Conservation (phyloP, 768 basidiomycete species). For the Cyclocybe cylindracea region DNA sequence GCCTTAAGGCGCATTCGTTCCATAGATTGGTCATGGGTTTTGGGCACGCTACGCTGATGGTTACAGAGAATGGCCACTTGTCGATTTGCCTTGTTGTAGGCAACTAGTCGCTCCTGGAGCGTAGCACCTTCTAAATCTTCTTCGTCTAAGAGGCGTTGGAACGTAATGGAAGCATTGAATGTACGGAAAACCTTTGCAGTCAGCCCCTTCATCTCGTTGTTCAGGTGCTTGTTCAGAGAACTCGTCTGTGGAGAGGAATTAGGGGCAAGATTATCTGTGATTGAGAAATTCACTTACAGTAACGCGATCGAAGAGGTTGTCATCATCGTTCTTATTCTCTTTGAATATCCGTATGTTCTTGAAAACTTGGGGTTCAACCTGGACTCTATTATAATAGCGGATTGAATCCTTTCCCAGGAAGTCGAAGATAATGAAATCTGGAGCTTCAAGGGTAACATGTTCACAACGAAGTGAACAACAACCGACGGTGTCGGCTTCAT, state of each 20-base stretch:
- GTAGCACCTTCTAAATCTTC: slow-evolving; percentile 60
- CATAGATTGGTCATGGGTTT: slow-evolving; percentile 93
- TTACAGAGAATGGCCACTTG: slow-evolving; percentile 98
- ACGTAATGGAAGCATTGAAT: slow-evolving; percentile 96
- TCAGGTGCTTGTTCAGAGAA: slow-evolving; percentile 88
- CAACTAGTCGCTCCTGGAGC: slow-evolving; percentile 94
- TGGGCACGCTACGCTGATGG: slow-evolving; percentile 94
- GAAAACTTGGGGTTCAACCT: slow-evolving; percentile 91
- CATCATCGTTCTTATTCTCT: slow-evolving; percentile 83
- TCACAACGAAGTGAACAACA: slow-evolving; percentile 98
- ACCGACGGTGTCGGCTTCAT: slow-evolving; percentile 98
- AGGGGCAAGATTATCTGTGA: slow-evolving; percentile 1
- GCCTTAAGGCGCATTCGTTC: slow-evolving; percentile 93
- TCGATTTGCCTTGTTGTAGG: slow-evolving; percentile 97
- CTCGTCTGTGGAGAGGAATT: slow-evolving; percentile 56
- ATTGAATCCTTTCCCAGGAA: slow-evolving; percentile 99
- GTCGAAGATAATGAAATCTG: slow-evolving; percentile 90
- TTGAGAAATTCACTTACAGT: slow-evolving; percentile 57
- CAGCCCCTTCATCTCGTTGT: slow-evolving; percentile 93
- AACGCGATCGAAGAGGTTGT: slow-evolving; percentile 93
- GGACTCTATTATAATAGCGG: slow-evolving; percentile 90
- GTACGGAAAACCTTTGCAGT: slow-evolving; percentile 99
- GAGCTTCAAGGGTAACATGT: slow-evolving; percentile 90
- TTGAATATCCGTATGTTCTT: slow-evolving; percentile 99
- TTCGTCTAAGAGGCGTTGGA: slow-evolving; percentile 87